Evolutionary conservation across 306 rosid genomes (phyloP).

Genomic region (Pueraria montana): DNA sequence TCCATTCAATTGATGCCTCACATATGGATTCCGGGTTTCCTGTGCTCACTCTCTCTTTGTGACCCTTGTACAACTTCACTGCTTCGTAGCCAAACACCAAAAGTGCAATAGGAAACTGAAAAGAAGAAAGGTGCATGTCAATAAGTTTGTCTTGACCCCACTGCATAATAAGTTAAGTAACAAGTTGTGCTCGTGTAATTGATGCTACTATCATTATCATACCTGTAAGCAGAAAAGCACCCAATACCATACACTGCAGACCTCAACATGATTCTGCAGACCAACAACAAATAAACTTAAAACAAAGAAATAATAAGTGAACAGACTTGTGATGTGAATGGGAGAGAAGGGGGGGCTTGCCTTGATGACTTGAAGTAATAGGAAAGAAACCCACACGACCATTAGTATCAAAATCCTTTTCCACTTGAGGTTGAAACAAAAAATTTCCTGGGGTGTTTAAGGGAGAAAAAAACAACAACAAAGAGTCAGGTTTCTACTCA

Average conservation of each 20-base stretch:
- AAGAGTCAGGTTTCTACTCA: conserved; percentile 37
- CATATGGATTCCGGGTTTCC: conserved; percentile 74
- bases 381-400: conserved; percentile 76
- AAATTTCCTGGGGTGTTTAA: conserved; percentile 62
- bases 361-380: conserved; percentile 79
- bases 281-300: conserved; percentile 7
- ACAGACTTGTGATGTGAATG: conserved; percentile 16
- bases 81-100: conserved; percentile 81
- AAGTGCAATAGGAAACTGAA: conserved; percentile 80
- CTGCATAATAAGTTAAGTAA: background rate
- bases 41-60: conserved; percentile 65
- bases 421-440: conserved; percentile 82
- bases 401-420: conserved; percentile 64
- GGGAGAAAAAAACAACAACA: background rate
- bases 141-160: background rate
- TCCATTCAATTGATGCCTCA: conserved; percentile 95
- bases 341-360: conserved; percentile 48
- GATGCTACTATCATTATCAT: background rate
- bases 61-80: conserved; percentile 70
- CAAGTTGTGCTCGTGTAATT: conserved; percentile 25
- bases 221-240: conserved; percentile 83
- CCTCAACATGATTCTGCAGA: conserved; percentile 68
- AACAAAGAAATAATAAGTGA: background rate
- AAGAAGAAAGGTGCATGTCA: background rate
- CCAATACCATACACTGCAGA: conserved; percentile 87